Base-by-base conservation (phyloP, 2,329 filamentous ascomycete genomes). In the Epichloe sylvatica region DNA sequence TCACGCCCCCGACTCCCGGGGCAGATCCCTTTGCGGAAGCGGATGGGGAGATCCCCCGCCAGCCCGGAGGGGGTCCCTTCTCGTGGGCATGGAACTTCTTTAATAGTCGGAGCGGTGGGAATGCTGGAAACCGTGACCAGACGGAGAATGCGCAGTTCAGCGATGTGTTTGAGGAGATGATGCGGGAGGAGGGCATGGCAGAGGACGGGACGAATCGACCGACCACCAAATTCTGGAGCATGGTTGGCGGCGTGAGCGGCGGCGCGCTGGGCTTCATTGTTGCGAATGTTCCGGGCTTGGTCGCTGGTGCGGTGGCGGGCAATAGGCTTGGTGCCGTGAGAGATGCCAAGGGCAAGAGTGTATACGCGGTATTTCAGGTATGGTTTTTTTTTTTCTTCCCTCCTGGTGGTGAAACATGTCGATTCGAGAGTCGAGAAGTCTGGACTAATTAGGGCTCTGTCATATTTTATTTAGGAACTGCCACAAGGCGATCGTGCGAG, bases 261-360 rank as follows among this genome's bases (percentile, higher is more conserved):
- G 91, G 84, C 12, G 86, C 88, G 3, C 77, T 98, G 64, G 92
- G 92, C 0, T 97, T 97, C 66, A 98, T 98, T 57, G 77, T 97
- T 25, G 92, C 84, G 30, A 97, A 97, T 63, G 80, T 96, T 45
- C 86, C 91, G 0, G 92, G 92, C 0, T 76, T 91, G 60, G 67
- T 97, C 37, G 91, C 91, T 0, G 92, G 92, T 3, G 88, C 87
- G 2, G 90, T 96, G 2, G 91, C 90, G 0, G 92, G 92, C 11
- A 97, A 96, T 68, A 71, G 90, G 47, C 69, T 97, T n/a, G 92
- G 92, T 1, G 86, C 87, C 6, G 79, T 98, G 19, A 75, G 92
- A 50, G 92, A 98, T 68, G 81, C 85, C 34, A 89, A 82, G 68
- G 90, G 90, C 21, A 97, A 96, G 81, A 94, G 87, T 62, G 92